Conservation (phyloP, 257 asterid genomes). For the Buddleja alternifolia region DNA sequence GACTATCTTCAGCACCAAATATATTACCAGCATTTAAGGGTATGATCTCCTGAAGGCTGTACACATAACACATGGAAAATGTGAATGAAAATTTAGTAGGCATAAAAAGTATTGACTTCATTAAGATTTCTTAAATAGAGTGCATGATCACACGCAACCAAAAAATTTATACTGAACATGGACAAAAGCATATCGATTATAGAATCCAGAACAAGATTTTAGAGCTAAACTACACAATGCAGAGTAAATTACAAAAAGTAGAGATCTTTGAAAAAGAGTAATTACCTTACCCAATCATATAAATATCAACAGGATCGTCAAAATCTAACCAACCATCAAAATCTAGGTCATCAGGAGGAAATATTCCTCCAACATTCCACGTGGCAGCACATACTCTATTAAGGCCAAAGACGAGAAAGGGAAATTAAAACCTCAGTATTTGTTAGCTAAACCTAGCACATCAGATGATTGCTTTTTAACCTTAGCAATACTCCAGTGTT, state of each 20-base stretch:
- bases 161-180: not conserved
- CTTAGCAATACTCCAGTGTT: conserved; percentile 3
- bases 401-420: conserved; percentile 22
- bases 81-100: not conserved
- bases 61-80: conserved; percentile 26
- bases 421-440: conserved; percentile 24
- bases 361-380: conserved; percentile 83
- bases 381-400: conserved; percentile 73
- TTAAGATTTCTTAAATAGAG: conserved; percentile 11
- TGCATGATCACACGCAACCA: not conserved
- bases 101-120: not conserved
- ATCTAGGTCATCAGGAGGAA: conserved; percentile 80
- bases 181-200: conserved; percentile 2
- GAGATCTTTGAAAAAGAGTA: not conserved
- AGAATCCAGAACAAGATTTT: not conserved
- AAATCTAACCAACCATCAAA: conserved; percentile 85
- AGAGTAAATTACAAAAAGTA: not conserved
- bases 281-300: conserved; percentile 78
- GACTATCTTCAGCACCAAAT: conserved; percentile 90
- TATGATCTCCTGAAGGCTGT: conserved; percentile 89
- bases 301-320: conserved; percentile 87
- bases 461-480: conserved; percentile 15
- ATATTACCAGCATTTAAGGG: conserved; percentile 91
- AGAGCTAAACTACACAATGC: not conserved
- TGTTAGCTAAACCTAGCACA: not conserved